Base-by-base conservation (phyloP, 345 rosid species). In the Citrus glauca region DNA sequence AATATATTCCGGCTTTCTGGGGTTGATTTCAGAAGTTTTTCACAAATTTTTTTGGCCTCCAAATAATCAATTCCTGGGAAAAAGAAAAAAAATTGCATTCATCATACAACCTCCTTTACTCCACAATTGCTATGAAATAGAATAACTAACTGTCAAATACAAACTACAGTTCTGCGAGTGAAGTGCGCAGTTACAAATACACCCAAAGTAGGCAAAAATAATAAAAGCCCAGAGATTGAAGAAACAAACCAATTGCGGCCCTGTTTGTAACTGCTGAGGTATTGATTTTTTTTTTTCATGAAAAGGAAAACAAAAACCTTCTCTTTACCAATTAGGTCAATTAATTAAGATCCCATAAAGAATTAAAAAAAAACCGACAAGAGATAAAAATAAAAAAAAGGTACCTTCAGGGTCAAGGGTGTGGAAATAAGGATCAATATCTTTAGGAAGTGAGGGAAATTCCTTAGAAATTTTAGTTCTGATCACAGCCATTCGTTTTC, bases 1-100 rank as follows among this genome's bases (percentile, higher is more conserved):
- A 94, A 96, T 82, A 96, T 94, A 82, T 94, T 93, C 63, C 98
- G 84, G 85, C 88, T 89, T 74, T 94, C 99, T 30, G 97, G 89
- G 73, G 95, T 88, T 35, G 90, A 83, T 86, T 87, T 89, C 66
- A 90, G 78, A 60, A 92, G 98, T 78, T 89, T 89, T 73, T 91
- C 95, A 77, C 89, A 91, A 72, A 94, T 88, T 78, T 84, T 87
- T 83, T 85, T 94, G 48, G 91, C 97, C 91, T 96, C 97, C 77
- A 92, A 68, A 88, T 90, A 94, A 82, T 92, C 91, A 69, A 96
- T 89, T 73, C 84, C 99, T 92, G 89, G 22, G 72, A 4, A 24
- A 35, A 35, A 35, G 28, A 27, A 74, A 4, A 24, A 62, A 27
- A 62, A 74, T 7, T 63, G 35, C 71, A 56, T 57, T 71, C 76